Evolutionary conservation across 1,284 basidiomycete genomes (phyloP), one percentile per base, ranked within the genome.

Genomic region (Thelephora terrestris): DNA sequence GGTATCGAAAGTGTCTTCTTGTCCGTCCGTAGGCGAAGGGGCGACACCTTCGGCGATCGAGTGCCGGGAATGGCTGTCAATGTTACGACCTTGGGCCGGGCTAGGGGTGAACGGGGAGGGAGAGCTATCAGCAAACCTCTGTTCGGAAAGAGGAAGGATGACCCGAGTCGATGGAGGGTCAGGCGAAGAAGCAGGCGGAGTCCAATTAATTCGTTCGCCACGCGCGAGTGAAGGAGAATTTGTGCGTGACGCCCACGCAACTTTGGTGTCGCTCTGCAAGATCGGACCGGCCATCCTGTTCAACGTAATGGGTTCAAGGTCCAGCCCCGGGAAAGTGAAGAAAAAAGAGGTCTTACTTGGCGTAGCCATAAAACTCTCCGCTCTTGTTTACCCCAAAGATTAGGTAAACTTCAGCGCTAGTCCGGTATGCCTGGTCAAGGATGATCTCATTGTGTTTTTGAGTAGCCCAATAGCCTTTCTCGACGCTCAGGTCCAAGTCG

Each of bases 321-420:
- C 10, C 21, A 24, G 7, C 20, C n/a, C n/a, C n/a, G n/a, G 17
- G 47, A 23, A n/a, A 23, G 24, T 23, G 29, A 35, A 10, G 10
- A 16, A 46, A 51, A 9, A 32, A 40, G 45, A n/a, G 16, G 25
- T 63, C 76, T 45, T 58, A 88, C 81, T 75, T 81, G 20, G 88
- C 90, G 58, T 88, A 92, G 24, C 91, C 91, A 58, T 86, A 93
- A 58, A 94, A 94, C 61, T 88, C 85, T 20, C 90, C 85, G 46
- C 88, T 90, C 63, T 87, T 88, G 67, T 97, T 97, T 23, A 91
- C 93, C 39, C 91, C 80, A 59, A 96, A 96, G 55, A 97, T 83
- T 40, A 97, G 75, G 58, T 76, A 86, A 4, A 96, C 93, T 16
- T 91, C 82, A 57, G 79, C 76, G 55, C 87, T 88, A 6, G 90